Conservation (phyloP, 2,329 filamentous ascomycete species). For the Eutypa lata region DNA sequence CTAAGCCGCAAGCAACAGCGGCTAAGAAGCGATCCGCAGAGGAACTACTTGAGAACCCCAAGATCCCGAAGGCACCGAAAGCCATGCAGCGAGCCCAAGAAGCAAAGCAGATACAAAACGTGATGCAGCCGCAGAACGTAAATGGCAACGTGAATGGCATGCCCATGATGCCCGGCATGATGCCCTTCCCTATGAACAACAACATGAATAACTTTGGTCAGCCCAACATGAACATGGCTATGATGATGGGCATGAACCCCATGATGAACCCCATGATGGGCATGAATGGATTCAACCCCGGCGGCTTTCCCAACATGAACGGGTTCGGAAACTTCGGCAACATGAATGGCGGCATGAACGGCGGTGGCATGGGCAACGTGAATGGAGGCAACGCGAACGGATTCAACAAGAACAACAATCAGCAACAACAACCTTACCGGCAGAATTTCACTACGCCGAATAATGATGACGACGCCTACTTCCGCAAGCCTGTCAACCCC, state of each 20-base stretch:
- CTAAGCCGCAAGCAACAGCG: constrained; percentile 15
- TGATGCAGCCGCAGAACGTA: constrained; percentile 29
- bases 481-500: constrained; percentile 92
- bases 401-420: constrained; percentile 30
- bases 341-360: constrained; percentile 32
- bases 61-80: constrained; percentile 63
- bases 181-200: constrained; percentile 35
- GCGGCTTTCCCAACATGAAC: constrained; percentile 31
- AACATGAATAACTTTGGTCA: constrained; percentile 35
- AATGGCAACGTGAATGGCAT: constrained; percentile 41
- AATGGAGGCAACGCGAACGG: constrained; percentile 23
- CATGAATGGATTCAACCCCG: constrained; percentile 36
- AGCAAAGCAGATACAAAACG: constrained; percentile 34
- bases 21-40: constrained; percentile 83
- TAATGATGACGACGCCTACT: constrained; percentile 86
- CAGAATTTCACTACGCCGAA: constrained; percentile 48
- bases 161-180: constrained; percentile 45
- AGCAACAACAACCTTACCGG: constrained; percentile 21
- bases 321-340: constrained; percentile 34
- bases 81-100: constrained; percentile 53
- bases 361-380: constrained; percentile 27
- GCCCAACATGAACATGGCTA: constrained; percentile 34
- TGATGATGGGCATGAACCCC: constrained; percentile 36
- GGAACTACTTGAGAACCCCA: constrained; percentile 62
- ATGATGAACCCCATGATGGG: constrained; percentile 39